Evolutionary conservation across 192 early-diverging fungal species (phyloP).

Genomic region (Podochytrium sp.): DNA sequence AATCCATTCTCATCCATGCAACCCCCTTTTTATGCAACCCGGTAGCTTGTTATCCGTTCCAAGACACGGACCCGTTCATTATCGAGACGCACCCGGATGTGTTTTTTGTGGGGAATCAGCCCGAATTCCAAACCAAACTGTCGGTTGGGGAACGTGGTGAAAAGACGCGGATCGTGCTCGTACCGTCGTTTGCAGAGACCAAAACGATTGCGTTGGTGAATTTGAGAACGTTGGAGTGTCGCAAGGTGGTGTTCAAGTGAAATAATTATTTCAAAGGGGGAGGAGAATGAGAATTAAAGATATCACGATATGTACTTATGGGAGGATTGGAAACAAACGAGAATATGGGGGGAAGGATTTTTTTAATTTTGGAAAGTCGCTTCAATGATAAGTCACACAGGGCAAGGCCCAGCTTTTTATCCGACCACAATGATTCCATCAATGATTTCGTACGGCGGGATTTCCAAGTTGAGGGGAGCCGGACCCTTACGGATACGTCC

Average conservation of each 20-base stretch:
- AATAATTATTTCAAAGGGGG: neutral
- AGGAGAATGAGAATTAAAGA: neutral
- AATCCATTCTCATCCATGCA: too few relatives aligned
- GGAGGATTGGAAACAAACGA: neutral
- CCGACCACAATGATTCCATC: conserved; percentile 82
- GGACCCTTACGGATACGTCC: conserved; percentile 98
- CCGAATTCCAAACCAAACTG: conserved; percentile 62
- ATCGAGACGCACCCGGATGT: conserved; percentile 75
- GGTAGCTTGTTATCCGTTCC: conserved; percentile 90
- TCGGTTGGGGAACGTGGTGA: conserved; percentile 55
- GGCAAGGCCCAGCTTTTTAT: conserved; percentile 47
- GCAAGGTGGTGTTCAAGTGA: conserved; percentile 20
- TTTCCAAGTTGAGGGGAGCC: conserved; percentile 97
- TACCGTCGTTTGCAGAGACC: conserved; percentile 77
- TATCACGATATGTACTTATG: neutral
- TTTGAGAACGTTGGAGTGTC: conserved; percentile 62
- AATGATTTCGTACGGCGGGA: conserved; percentile 78
- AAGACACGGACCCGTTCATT: conserved; percentile 86
- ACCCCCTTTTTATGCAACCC: neutral
- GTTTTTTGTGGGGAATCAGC: conserved; percentile 91
- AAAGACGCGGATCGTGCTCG: conserved; percentile 67
- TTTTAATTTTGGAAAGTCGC: neutral
- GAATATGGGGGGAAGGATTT: neutral
- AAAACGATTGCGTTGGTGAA: conserved; percentile 80
- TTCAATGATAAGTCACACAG: neutral